These are phyloP conservation scores for Cladochytrium tenue DNA, from an alignment of 371 early-diverging fungal genomes.

Conservation along the genomic window DNA sequence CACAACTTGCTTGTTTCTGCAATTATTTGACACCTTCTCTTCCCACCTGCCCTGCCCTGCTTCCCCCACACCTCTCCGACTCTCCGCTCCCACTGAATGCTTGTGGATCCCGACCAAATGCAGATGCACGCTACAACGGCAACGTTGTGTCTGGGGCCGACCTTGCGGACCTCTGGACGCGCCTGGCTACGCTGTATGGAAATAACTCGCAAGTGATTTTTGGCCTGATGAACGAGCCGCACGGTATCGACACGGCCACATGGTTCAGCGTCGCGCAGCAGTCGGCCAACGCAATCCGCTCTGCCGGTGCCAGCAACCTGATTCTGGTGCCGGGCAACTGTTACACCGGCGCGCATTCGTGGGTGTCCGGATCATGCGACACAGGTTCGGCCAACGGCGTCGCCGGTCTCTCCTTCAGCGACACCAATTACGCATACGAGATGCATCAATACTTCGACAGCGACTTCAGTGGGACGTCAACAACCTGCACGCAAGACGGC, in stretches of 20 bases:
- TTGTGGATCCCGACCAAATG: neutral
- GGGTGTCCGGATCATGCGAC: conserved; percentile 2
- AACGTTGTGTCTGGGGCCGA: conserved; percentile 5
- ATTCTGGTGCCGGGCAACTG: conserved; percentile 31
- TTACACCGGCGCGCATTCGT: conserved; percentile 23
- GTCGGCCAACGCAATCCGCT: conserved; percentile 29
- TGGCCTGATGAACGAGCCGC: conserved; percentile 35
- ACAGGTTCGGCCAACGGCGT: neutral
- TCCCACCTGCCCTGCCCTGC: too few species aligned
- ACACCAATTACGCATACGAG: conserved; percentile 29
- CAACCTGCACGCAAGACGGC: conserved; percentile 10
- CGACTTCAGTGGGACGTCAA: neutral
- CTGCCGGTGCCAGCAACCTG: conserved; percentile 21
- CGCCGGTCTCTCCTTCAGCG: neutral
- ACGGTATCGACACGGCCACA: conserved; percentile 9
- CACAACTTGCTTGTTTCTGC: neutral
- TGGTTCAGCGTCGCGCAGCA: conserved; percentile 18
- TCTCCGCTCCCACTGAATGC: too few species aligned
- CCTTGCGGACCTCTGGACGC: conserved; percentile 22
- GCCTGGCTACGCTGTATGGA: conserved; percentile 10
- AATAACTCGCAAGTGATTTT: conserved; percentile 16
- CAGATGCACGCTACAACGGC: conserved; percentile 22
- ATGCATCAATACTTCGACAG: conserved; percentile 30
- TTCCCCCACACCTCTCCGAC: too few species aligned
- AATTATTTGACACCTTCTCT: too few species aligned